phyloP scores from a whole-genome alignment of 306 rosid species.

The Sphenostylis stenocarpa region DNA sequence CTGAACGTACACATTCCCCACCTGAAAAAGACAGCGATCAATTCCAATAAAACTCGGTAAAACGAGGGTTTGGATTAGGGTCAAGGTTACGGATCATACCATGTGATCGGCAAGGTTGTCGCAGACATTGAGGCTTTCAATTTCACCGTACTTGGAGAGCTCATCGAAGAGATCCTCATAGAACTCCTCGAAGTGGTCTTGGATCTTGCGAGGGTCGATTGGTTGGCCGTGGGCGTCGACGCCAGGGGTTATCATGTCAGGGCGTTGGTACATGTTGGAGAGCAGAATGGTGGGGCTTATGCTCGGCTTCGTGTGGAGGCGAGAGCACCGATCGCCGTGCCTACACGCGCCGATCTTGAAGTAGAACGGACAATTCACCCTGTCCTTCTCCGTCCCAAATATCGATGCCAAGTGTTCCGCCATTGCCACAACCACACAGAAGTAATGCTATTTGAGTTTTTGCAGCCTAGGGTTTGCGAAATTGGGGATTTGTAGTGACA shows the following conservation, averaged over 20 bases:
- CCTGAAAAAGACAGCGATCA: conserved; percentile 37
- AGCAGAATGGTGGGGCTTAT: conserved; percentile 69
- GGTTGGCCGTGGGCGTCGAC: conserved; percentile 62
- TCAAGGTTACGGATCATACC: conserved; percentile 13
- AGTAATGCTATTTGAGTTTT: not conserved
- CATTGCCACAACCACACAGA: conserved; percentile 28
- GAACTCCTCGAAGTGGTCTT: conserved; percentile 68
- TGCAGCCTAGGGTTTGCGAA: conserved; percentile 18
- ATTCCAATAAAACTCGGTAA: not conserved
- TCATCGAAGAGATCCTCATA: conserved; percentile 74
- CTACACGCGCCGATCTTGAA: conserved; percentile 85
- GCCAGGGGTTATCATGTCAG: conserved; percentile 75
- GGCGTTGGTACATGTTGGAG: conserved; percentile 78
- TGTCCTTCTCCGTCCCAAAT: conserved; percentile 75
- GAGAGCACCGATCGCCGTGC: conserved; percentile 70
- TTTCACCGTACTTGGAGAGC: conserved; percentile 63
- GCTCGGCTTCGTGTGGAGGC: conserved; percentile 75
- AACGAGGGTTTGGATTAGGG: too few species aligned
- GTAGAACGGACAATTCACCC: conserved; percentile 80
- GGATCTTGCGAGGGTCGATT: conserved; percentile 63
- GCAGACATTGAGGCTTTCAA: conserved; percentile 69
- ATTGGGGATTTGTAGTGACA: not conserved
- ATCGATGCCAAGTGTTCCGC: conserved; percentile 79
- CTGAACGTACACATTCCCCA: conserved; percentile 78
- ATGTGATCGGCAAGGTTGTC: conserved; percentile 81